Evolutionary conservation across 495 filamentous ascomycete genomes (phyloP).

Genomic region (Xylaria acuta): DNA sequence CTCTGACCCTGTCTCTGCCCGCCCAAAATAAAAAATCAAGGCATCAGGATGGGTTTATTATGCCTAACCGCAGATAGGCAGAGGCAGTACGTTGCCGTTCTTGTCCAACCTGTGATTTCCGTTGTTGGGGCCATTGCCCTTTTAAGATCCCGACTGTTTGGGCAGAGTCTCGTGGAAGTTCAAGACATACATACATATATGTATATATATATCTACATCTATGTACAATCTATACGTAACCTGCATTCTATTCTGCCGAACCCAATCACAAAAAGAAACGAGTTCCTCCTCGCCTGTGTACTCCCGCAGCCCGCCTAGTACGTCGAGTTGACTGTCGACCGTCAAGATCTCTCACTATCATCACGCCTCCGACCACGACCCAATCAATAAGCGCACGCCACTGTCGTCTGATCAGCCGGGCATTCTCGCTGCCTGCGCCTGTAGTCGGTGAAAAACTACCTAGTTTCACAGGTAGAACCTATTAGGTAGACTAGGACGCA

Average conservation of each 20-base stretch:
- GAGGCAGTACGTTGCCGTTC: background rate
- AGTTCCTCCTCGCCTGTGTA: background rate
- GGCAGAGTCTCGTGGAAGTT: constrained; percentile 11
- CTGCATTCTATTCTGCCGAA: constrained; percentile 3
- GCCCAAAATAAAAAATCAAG: constrained; percentile 11
- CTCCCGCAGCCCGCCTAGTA: background rate
- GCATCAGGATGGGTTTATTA: constrained; percentile 5
- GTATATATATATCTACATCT: no score
- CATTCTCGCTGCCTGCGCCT: constrained; percentile 18
- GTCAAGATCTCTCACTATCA: background rate
- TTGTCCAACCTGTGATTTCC: background rate
- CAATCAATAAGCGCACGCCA: constrained; percentile 12
- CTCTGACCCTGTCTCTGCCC: background rate
- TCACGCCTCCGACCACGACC: background rate
- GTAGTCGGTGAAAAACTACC: background rate
- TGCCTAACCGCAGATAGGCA: constrained; percentile 12
- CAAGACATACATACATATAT: background rate
- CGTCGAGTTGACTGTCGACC: background rate
- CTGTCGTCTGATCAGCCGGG: constrained; percentile 16
- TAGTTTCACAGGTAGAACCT: background rate
- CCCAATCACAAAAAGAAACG: background rate
- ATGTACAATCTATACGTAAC: constrained; percentile 11
- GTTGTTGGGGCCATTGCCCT: background rate
- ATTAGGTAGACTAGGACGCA: background rate
- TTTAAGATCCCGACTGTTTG: constrained; percentile 14